Evolutionary conservation across 192 early-diverging fungal species (phyloP).

Genomic region (Irineochytrium annulatum): DNA sequence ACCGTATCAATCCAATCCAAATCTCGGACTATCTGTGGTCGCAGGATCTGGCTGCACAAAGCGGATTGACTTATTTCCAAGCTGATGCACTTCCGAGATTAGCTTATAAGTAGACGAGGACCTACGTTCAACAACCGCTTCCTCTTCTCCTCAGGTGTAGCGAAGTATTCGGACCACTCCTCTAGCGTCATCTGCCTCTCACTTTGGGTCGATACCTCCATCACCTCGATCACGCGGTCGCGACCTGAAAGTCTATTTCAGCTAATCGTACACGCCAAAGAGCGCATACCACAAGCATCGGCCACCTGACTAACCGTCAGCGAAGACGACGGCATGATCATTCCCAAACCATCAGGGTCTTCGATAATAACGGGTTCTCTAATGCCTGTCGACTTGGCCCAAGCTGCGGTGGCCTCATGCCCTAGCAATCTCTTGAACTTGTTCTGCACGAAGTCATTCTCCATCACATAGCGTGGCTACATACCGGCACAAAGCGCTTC

Average conservation of each 20-base stretch:
- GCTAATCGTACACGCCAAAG: neutral
- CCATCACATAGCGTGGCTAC: neutral
- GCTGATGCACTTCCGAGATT: conserved; percentile 60
- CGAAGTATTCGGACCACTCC: conserved; percentile 81
- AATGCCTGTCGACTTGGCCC: conserved; percentile 58
- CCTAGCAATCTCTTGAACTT: conserved; percentile 64
- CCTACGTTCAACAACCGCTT: conserved; percentile 71
- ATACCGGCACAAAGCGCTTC: conserved; percentile 53
- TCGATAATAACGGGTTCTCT: conserved; percentile 74
- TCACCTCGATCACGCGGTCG: conserved; percentile 75
- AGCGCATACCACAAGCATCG: conserved; percentile 34
- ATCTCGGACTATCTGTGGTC: conserved; percentile 78
- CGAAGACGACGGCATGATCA: conserved; percentile 67
- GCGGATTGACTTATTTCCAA: conserved; percentile 76
- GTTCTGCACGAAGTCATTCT: conserved; percentile 44
- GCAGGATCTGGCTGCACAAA: conserved; percentile 59
- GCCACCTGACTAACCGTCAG: conserved; percentile 58
- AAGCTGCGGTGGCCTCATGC: conserved; percentile 62
- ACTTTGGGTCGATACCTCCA: conserved; percentile 88
- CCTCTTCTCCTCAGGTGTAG: conserved; percentile 48
- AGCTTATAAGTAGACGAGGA: neutral
- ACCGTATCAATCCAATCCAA: conserved; percentile 84
- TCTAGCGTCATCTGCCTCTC: conserved; percentile 73
- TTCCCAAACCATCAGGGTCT: conserved; percentile 63
- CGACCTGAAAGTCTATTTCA: conserved; percentile 33